Conservation (phyloP, 2,329 filamentous ascomycete species). For the Cytospora leucostoma region DNA sequence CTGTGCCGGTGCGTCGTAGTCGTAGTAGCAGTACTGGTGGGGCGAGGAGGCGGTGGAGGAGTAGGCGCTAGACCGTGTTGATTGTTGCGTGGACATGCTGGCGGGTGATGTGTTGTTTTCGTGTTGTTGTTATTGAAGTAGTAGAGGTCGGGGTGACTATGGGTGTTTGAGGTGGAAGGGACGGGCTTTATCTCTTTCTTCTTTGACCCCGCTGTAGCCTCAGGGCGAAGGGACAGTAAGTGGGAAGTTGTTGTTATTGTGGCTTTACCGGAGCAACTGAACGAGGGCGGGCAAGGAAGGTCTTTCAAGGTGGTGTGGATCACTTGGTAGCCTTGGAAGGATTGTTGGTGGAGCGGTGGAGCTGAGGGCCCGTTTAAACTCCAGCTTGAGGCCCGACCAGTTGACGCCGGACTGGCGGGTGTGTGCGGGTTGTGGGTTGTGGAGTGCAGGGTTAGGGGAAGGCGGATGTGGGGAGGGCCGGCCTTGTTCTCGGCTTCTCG, state of each 20-base stretch:
- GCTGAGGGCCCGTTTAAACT: background rate
- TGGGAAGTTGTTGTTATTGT: conserved; percentile 15
- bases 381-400: background rate
- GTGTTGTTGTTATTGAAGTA: background rate
- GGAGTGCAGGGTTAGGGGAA: background rate
- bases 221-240: background rate
- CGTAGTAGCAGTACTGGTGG: conserved; percentile 21
- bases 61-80: conserved; percentile 21
- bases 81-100: conserved; percentile 26
- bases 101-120: background rate
- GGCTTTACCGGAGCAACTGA: conserved; percentile 20
- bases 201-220: background rate
- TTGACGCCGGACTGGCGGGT: background rate
- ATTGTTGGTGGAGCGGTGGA: conserved; percentile 2
- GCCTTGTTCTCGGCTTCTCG: background rate
- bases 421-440: background rate
- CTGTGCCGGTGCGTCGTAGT: conserved; percentile 31
- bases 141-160: background rate
- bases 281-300: conserved; percentile 7
- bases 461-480: background rate
- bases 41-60: conserved; percentile 21
- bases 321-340: conserved; percentile 13
- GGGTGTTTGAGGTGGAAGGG: background rate
- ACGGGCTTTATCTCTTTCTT: background rate
- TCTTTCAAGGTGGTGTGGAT: conserved; percentile 20